Evolutionary conservation across 2,329 filamentous ascomycete genomes (phyloP).

Genomic region (Xylaria sp.): DNA sequence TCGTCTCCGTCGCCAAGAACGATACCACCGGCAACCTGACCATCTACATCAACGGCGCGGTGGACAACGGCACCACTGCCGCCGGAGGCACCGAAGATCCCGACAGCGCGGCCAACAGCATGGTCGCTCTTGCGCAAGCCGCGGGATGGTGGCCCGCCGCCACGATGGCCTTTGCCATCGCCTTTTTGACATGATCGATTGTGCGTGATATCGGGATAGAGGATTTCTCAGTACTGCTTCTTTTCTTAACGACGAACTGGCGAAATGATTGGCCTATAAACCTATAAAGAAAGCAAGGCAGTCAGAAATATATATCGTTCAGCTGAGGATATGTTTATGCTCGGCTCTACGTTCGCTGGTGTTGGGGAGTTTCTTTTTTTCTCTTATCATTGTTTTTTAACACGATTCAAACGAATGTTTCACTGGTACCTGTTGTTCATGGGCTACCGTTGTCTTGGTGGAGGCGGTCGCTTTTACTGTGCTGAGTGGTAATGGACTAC

Average conservation of each 20-base stretch:
- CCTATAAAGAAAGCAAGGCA: neutral
- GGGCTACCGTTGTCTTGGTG: neutral
- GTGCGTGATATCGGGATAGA: neutral
- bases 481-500: neutral
- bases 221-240: neutral
- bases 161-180: conserved; percentile 51
- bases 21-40: conserved; percentile 64
- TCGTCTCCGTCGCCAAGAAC: conserved; percentile 66
- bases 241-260: neutral
- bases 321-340: neutral
- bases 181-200: conserved; percentile 47
- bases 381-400: neutral
- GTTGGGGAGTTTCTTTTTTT: conserved; percentile 8
- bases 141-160: conserved; percentile 58
- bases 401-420: conserved; percentile 1
- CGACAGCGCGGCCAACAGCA: conserved; percentile 42
- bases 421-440: neutral
- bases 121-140: conserved; percentile 44
- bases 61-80: conserved; percentile 70
- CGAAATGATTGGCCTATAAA: neutral
- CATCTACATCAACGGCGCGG: conserved; percentile 76
- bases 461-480: neutral
- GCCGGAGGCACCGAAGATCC: conserved; percentile 51
- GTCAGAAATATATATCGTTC: neutral
- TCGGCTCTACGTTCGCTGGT: conserved; percentile 12